phyloP scores from a whole-genome alignment of 371 early-diverging fungal genomes.

The Mucor saturninus region DNA sequence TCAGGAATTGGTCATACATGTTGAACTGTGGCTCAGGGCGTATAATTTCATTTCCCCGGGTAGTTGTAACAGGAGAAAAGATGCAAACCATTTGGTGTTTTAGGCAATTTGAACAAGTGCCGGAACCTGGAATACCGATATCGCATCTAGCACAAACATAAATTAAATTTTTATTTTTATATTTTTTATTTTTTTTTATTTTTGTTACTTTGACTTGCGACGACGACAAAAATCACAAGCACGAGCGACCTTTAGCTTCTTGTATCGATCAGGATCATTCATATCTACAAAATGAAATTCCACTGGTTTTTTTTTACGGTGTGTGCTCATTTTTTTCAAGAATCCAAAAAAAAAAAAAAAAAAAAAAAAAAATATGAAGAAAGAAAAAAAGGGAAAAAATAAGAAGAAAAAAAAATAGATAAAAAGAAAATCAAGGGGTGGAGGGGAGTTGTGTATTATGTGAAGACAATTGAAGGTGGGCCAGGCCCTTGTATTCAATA shows the following conservation, averaged over 20 bases:
- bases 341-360: constrained; percentile 2
- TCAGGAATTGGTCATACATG: constrained; percentile 3
- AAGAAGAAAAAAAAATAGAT: constrained; percentile 9
- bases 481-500: constrained; percentile 21
- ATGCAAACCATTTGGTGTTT: constrained; percentile 29
- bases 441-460: background rate
- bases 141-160: constrained; percentile 35
- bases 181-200: background rate
- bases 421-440: constrained; percentile 21
- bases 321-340: constrained; percentile 18
- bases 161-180: background rate
- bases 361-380: background rate
- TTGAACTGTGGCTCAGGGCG: constrained; percentile 9
- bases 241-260: constrained; percentile 45
- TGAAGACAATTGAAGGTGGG: constrained; percentile 12
- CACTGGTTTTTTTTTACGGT: constrained; percentile 31
- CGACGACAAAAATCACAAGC: constrained; percentile 51
- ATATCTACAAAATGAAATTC: constrained; percentile 51
- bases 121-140: constrained; percentile 43
- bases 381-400: constrained; percentile 15
- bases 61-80: constrained; percentile 29
- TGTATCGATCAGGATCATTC: constrained; percentile 47
- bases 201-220: constrained; percentile 20
- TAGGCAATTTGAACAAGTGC: constrained; percentile 45
- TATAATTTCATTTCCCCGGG: constrained; percentile 12